A percentile compares a stretch with the other conserved stretches of the same genome.
phyloP scores from a whole-genome alignment of 2,329 filamentous ascomycete genomes.

The Neofusicoccum sp. region DNA sequence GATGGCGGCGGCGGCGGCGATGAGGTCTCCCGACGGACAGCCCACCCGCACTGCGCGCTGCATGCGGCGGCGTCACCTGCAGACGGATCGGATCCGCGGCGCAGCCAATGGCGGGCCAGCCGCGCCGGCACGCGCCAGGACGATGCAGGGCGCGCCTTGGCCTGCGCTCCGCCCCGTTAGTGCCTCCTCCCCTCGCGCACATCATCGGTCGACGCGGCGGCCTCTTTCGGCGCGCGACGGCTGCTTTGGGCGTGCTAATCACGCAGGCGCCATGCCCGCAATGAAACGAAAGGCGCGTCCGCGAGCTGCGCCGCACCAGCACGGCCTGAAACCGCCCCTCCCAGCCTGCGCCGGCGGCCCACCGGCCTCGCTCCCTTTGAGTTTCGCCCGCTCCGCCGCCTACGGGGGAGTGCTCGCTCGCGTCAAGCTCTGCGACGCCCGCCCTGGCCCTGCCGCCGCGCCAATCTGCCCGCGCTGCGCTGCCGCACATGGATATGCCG shows the following conservation, averaged over 20 bases:
- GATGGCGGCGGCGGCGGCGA: neutral
- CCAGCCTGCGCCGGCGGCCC: constrained; percentile 4
- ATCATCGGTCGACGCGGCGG: neutral
- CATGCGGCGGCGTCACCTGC: constrained; percentile 8
- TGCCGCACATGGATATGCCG: constrained; percentile 13
- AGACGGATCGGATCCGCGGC: neutral
- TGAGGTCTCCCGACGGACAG: constrained; percentile 16
- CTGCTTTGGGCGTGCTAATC: neutral
- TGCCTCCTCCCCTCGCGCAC: neutral
- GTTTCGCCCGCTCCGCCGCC: neutral
- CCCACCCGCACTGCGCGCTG: constrained; percentile 1
- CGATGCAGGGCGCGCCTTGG: neutral
- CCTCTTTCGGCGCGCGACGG: neutral
- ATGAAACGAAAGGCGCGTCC: constrained; percentile 12
- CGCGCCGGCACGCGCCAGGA: neutral
- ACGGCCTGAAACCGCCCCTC: constrained; percentile 9
- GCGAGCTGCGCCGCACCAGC: neutral
- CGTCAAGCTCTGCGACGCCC: neutral
- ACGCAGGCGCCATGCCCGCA: neutral
- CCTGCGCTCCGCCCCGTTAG: neutral
- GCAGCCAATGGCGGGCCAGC: neutral
- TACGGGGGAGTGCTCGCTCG: neutral
- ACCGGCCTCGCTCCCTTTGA: constrained; percentile 11
- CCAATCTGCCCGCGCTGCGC: neutral
- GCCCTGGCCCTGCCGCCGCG: neutral